phyloP scores from a whole-genome alignment of 306 rosid genomes.

The Castanospermum australe region DNA sequence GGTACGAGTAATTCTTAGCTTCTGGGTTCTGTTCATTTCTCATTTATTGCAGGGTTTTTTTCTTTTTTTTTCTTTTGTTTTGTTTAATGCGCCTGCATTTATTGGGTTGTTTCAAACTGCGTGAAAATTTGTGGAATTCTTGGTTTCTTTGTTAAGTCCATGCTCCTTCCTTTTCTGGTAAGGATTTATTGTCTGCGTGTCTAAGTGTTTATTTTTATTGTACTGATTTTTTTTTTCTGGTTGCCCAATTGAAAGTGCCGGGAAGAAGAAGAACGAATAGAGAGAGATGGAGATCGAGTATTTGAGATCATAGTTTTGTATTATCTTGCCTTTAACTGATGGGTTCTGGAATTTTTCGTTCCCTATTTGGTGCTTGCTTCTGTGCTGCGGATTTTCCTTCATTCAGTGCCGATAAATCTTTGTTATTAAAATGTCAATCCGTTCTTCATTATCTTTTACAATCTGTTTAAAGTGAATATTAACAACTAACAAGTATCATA shows the following conservation, averaged over 20 bases:
- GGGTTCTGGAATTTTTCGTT: not conserved
- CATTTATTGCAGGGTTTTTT: too few species aligned
- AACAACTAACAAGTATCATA: not conserved
- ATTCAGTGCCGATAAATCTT: slow-evolving; percentile 18
- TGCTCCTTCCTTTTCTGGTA: not conserved
- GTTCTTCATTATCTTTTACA: not conserved
- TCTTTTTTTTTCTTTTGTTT: too few species aligned
- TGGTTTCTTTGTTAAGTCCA: not conserved
- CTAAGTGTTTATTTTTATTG: not conserved
- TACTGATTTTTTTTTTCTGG: not conserved
- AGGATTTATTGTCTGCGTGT: slow-evolving; percentile 17
- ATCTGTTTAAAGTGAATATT: not conserved
- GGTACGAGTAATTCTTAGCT: slow-evolving; percentile 54
- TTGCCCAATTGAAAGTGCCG: slow-evolving; percentile 20
- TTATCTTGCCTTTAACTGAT: not conserved
- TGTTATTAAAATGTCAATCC: slow-evolving; percentile 25
- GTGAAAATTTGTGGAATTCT: not conserved
- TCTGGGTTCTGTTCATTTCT: slow-evolving; percentile 20
- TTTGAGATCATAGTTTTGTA: not conserved
- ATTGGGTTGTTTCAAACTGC: slow-evolving; percentile 16
- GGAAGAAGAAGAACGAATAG: not conserved
- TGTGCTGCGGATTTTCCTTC: not conserved
- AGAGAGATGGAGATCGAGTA: not conserved
- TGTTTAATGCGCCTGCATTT: slow-evolving; percentile 10
- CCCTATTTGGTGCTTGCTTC: not conserved